A percentile compares a stretch with the other conserved stretches of the same genome.
Conservation (phyloP, 257 asterid species). For the Solanum bukasovii region DNA sequence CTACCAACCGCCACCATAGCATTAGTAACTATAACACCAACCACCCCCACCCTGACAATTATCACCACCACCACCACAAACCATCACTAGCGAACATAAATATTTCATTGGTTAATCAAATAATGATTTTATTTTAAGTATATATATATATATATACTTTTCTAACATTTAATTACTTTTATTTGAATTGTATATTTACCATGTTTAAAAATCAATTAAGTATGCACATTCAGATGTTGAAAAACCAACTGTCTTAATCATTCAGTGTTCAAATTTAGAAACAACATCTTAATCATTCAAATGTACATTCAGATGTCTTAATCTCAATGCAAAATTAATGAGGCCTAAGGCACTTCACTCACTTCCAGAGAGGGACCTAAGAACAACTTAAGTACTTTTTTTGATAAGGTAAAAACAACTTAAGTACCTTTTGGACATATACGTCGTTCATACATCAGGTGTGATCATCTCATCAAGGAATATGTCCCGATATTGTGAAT, state of each 20-base stretch:
- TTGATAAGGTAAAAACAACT: neutral
- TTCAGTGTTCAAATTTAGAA: neutral
- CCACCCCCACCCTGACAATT: neutral
- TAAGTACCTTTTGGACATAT: neutral
- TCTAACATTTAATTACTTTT: neutral
- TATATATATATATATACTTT: neutral
- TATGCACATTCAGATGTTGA: neutral
- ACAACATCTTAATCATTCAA: neutral
- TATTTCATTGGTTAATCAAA: neutral
- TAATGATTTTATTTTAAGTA: too few species aligned
- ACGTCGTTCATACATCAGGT: neutral
- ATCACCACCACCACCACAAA: neutral
- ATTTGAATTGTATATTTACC: neutral
- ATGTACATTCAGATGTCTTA: neutral
- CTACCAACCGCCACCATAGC: neutral
- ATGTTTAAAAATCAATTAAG: neutral
- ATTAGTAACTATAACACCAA: neutral
- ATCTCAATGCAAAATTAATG: neutral
- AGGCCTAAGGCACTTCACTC: neutral
- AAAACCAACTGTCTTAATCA: neutral
- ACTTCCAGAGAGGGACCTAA: neutral
- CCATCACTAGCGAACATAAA: neutral
- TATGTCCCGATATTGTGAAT: neutral
- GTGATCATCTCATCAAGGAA: neutral
- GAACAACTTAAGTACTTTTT: neutral